Evolutionary conservation across 352 stramenopile genomes (phyloP), one percentile per base, ranked within the genome.

Genomic region (Pythium plurisporium): DNA sequence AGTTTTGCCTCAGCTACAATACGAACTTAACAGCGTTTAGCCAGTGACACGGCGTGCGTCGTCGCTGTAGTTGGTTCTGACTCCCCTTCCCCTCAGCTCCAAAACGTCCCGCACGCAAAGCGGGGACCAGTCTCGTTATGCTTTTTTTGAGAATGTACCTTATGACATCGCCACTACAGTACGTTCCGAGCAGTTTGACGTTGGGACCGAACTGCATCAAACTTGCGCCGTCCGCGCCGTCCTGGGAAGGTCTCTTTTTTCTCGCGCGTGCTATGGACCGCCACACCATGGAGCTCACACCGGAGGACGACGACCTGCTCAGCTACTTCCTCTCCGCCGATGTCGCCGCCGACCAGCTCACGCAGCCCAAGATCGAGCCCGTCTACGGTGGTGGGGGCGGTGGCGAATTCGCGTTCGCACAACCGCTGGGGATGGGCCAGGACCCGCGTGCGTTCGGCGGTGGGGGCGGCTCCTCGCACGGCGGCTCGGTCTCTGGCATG

Each of bases 291-390:
- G 81, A 95, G 51, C 76, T 95, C 38, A 86, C 79, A 52, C 76
- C 80, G 7, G 85, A 95, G 68, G 85, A 95, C 50, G 85, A 95
- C 58, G 83, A 95, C 54, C 65, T 95, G 45, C 70, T 95, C 25
- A 92, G 81, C 69, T 95, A 92, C 70, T 95, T 93, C 62, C 70
- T 93, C 27, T 86, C 82, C 12, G 79, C 78, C 9, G 81, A 92
- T 59, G 81, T 94, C 11, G 69, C 74, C 31, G 53, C 70, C 7
- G 80, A 93, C 27, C 67, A 87, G 26, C 65, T 77, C 26, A 72
- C 67, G 22, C 50, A 75, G 41, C 46, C 64, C 36, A 74, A 71
- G 40, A 45, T 66, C 1, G 59, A 72, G 37, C 53, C 68, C 27
- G 31, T 61, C 30, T 67, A 54, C 49, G 40, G 41, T 25, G 53